Base-by-base conservation (phyloP, 2,329 filamentous ascomycete genomes). In the Sporothrix curviconia region DNA sequence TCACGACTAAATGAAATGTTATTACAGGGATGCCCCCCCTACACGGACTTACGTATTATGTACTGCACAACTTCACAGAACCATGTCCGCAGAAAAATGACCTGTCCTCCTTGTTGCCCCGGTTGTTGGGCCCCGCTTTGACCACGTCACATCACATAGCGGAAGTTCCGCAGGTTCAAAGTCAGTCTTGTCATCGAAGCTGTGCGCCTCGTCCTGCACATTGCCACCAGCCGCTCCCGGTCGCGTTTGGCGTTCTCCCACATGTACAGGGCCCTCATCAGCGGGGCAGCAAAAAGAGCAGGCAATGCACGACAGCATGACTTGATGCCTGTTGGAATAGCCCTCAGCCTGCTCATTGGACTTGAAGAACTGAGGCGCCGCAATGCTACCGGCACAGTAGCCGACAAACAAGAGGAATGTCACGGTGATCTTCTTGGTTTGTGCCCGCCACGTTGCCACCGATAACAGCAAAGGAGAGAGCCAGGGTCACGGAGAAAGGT, bases 341-440 rank as follows among this genome's bases (percentile, higher is more conserved):
- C 51, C 51, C 11, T 43, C 12, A 7, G 4, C 8, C 28, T 54
- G 76, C 63, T 83, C 78, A 1, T 63, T 59, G 3, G 73, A 65
- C 44, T 69, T 71, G 66, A 83, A 84, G 62, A 83, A 75, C 44
- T 82, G 79, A 2, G 81, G 80, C 0, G 80, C 80, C 1, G 72
- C 70, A 46, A 83, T 81, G 59, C 83, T 83, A 1, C 80, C 80
- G 1, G 73, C 67, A 55, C 80, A 83, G 62, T 82, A 83, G 3
- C 75, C 76, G 9, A 82, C 64, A 61, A 83, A 82, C 4, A 83
- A 66, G 63, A 83, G 63, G 0, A 78, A 78, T 1, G 78, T 82
- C 56, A 82, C 76, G 7, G 79, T 81, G 74, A 81, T 80, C 67
- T 82, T 83, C 71, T 83, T 83, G 32, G 80, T 81, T n/a, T 19